These are phyloP conservation scores for Parietaria judaica DNA, from an alignment of 306 rosid genomes.

Conservation along the genomic window DNA sequence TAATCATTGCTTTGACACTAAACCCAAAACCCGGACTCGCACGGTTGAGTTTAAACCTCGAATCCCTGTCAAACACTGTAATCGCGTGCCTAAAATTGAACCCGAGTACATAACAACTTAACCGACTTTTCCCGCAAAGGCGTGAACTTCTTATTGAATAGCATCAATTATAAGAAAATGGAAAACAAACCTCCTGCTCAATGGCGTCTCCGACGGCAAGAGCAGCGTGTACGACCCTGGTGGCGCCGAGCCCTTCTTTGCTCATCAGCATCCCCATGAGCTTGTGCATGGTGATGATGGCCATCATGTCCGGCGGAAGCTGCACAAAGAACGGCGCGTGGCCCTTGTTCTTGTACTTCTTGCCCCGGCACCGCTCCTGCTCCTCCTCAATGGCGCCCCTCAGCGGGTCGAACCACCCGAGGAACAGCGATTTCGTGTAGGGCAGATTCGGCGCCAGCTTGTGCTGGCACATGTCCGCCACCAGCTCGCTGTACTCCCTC, in stretches of 20 bases:
- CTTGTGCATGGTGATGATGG: constrained; percentile 91
- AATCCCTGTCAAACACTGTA: too few relatives aligned
- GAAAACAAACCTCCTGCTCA: constrained; percentile 73
- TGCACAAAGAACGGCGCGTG: constrained; percentile 53
- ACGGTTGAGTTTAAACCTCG: too few relatives aligned
- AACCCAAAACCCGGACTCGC: background rate
- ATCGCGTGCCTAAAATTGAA: too few relatives aligned
- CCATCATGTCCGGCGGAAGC: constrained; percentile 81
- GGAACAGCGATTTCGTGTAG: constrained; percentile 75
- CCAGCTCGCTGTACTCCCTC: constrained; percentile 69
- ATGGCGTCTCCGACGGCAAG: constrained; percentile 73
- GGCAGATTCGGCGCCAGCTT: constrained; percentile 91
- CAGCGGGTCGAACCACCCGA: constrained; percentile 95
- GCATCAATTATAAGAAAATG: constrained; percentile 3
- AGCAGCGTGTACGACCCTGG: constrained; percentile 60
- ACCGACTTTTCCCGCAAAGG: too few relatives aligned
- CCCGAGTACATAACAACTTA: too few relatives aligned
- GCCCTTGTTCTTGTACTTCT: constrained; percentile 31
- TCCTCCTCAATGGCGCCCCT: constrained; percentile 57
- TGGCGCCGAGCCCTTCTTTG: constrained; percentile 42
- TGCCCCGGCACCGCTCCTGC: constrained; percentile 38
- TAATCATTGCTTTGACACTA: background rate
- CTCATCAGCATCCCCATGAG: constrained; percentile 74
- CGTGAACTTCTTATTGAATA: too few relatives aligned
- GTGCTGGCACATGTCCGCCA: constrained; percentile 86